phyloP scores from a whole-genome alignment of 805 yeast species.

The Teunomyces cretensis region DNA sequence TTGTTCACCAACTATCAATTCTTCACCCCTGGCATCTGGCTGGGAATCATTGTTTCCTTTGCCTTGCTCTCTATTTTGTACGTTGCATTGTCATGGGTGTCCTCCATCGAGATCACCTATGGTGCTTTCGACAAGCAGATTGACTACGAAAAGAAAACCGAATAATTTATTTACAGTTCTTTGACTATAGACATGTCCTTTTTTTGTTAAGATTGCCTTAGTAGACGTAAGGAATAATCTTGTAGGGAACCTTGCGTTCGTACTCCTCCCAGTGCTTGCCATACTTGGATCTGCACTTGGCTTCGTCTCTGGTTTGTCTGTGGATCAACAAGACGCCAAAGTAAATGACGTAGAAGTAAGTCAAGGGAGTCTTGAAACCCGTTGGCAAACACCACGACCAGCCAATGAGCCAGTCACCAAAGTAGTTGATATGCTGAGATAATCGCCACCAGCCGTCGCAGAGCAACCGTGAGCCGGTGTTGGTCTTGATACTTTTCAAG shows the following conservation, averaged over 20 bases:
- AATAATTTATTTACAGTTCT: slow-evolving; percentile 4
- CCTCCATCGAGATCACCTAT: slow-evolving; percentile 73
- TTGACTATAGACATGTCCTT: neutral
- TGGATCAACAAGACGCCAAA: slow-evolving; percentile 82
- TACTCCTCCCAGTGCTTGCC: slow-evolving; percentile 86
- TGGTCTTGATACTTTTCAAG: slow-evolving; percentile 59
- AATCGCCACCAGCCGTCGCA: slow-evolving; percentile 96
- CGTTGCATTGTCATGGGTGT: slow-evolving; percentile 70
- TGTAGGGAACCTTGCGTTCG: slow-evolving; percentile 77
- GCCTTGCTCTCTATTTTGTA: slow-evolving; percentile 57
- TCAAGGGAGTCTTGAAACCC: slow-evolving; percentile 74
- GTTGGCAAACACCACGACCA: slow-evolving; percentile 92
- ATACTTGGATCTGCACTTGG: slow-evolving; percentile 83
- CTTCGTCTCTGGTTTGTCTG: slow-evolving; percentile 89
- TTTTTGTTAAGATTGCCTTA: slow-evolving; percentile 24
- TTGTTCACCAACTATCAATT: slow-evolving; percentile 66
- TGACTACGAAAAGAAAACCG: slow-evolving; percentile 47
- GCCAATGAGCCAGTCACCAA: slow-evolving; percentile 94
- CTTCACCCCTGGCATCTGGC: slow-evolving; percentile 80
- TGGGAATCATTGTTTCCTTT: slow-evolving; percentile 66
- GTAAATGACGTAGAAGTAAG: slow-evolving; percentile 84
- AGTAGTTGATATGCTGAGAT: slow-evolving; percentile 90
- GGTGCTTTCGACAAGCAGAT: slow-evolving; percentile 75
- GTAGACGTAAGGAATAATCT: slow-evolving; percentile 86
- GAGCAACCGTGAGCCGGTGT: slow-evolving; percentile 74